Base-by-base conservation (phyloP, 768 basidiomycete genomes). In the Tulasnella sp. region DNA sequence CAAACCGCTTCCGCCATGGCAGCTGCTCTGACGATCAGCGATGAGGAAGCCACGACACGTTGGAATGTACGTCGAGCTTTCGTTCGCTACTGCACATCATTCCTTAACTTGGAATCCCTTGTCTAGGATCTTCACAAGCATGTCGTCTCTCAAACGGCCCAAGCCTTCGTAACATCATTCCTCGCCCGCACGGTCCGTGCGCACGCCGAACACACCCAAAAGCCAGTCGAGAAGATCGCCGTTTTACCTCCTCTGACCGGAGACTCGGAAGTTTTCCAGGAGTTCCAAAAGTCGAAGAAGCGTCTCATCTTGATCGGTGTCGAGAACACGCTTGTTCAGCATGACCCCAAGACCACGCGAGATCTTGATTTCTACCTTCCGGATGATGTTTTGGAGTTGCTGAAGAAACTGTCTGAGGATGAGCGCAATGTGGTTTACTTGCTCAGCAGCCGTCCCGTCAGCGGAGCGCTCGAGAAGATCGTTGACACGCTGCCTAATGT, bases 101-200 rank as follows among this genome's bases (percentile, higher is more conserved):
- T 22, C 75, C 72, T 40, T 31, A 58, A 46, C 48, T 16, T 24
- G 22, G 3, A 58, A 34, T 40, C 58, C 16, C 44, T 11, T 79
- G 69, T 89, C 16, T 76, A 86, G 88, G 95, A 96, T 80, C 87
- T 96, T 0, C 94, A 96, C 85, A 91, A 90, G 81, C 95, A 96
- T 82, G 95, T 96, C 76, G 91, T 91, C 18, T 93, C 93, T 0
- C 96, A 96, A 84, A 95, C 93, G 0, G 94, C 95, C 0, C 95
- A 96, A 83, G 89, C 93, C 0, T 96, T 96, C 85, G 92, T 93
- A 60, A 93, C 89, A 3, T 89, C 91, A 5, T 96, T 96, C 90
- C 89, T 96, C 82, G 92, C 89, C 7, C 90, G 94, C 22, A 92
- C 91, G 83, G 84, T 94, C 40, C 92, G 94, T 73, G 91, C 92